Base-by-base conservation (phyloP, 2,329 filamentous ascomycete genomes). In the Fusarium praegraminearum region DNA sequence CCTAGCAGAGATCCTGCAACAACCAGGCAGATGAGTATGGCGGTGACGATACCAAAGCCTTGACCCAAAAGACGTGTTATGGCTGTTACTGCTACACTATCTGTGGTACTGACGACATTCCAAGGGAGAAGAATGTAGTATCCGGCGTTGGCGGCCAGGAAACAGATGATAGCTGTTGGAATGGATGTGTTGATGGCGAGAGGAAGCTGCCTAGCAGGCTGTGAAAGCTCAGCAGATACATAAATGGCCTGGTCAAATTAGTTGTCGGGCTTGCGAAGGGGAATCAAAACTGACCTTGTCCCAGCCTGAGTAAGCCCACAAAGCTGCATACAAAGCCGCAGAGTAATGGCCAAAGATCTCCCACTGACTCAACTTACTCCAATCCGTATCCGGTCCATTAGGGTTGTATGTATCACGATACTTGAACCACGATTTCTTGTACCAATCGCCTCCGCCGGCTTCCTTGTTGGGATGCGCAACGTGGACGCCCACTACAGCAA, bases 301-400 rank as follows among this genome's bases (percentile, higher is more conserved):
- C 89, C 89, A 91, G 1, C 89, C 89, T 1, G 86, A 88, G 62
- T 90, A 91, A 0, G 86, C 88, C 88, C 88, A 91, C 0, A 90
- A 74, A 0, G 86, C 87, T 0, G 85, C 88, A 69, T 90, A 90
- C 1, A 90, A 79, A 0, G 88, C 89, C 2, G 87, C 83, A 5
- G 86, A 87, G 58, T 86, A 85, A 69, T 89, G 85, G 0, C 88
- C 88, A 28, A 89, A 82, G 13, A 86, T 80, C 58, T 88, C 86
- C 89, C 88, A 90, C 30, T 80, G 76, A 7, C 82, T 78, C 43
- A 90, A 70, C 2, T 73, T 65, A 1, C 74, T 73, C 86, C 86
- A 88, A 40, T 86, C 80, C 0, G 82, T 85, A 32, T 78, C 77
- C 13, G 76, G 80, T 0, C 85, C 85, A 49, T 87, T 85, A 0